Percentiles rank a stretch among this genome's conserved stretches.
Conservation (phyloP, 192 early-diverging fungal genomes). For the Cladochytrium replicatum region DNA sequence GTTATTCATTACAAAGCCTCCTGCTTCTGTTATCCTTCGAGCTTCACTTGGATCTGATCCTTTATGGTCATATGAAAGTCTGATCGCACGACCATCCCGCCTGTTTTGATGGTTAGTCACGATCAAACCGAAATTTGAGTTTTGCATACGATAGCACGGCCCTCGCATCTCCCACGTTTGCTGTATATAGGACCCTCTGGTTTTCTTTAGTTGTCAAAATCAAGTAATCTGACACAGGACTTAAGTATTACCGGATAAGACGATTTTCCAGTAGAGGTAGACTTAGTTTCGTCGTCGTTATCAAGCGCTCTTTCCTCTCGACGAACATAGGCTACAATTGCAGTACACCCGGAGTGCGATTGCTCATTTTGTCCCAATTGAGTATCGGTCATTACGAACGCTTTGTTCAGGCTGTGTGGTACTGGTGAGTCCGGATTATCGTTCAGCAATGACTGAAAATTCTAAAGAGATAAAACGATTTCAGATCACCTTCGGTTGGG, state of each 20-base stretch:
- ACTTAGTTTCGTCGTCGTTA: no score
- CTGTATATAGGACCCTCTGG: slow-evolving; percentile 85
- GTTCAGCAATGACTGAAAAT: slow-evolving; percentile 52
- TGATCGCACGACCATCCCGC: slow-evolving; percentile 66
- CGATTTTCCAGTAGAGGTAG: no score
- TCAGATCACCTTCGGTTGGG: neutral
- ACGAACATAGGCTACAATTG: slow-evolving; percentile 67
- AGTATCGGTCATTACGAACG: slow-evolving; percentile 76
- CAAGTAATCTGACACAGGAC: no score
- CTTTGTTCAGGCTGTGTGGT: slow-evolving; percentile 69
- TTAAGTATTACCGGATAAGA: no score
- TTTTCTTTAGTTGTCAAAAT: no score
- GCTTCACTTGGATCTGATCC: slow-evolving; percentile 83
- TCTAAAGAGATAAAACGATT: slow-evolving; percentile 32
- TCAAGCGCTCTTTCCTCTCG: slow-evolving; percentile 44
- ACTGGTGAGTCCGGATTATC: slow-evolving; percentile 49
- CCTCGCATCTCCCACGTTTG: slow-evolving; percentile 95
- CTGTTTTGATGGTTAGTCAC: no score
- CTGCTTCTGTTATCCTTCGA: slow-evolving; percentile 83
- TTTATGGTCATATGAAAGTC: slow-evolving; percentile 98
- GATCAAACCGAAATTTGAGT: slow-evolving; percentile 2
- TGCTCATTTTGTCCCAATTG: slow-evolving; percentile 68
- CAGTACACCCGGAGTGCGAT: slow-evolving; percentile 84
- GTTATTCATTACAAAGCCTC: slow-evolving; percentile 96
- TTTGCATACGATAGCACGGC: slow-evolving; percentile 69